A percentile compares a stretch with the other conserved stretches of the same genome.
phyloP scores from a whole-genome alignment of 306 rosid species.

The Clitoria ternatea region DNA sequence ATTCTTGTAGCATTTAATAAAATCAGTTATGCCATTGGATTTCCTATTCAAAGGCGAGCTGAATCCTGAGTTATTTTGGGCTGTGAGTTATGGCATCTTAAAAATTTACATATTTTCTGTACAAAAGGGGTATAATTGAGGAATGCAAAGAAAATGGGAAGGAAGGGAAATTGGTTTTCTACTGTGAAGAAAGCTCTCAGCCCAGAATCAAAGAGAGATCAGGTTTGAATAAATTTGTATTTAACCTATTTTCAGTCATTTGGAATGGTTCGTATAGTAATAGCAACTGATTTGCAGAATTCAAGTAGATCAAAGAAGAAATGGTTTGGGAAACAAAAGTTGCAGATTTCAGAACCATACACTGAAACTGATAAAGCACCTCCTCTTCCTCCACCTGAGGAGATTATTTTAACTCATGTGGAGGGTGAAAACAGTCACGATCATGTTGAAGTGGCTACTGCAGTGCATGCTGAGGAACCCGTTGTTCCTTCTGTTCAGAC shows the following conservation, averaged over 20 bases:
- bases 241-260: not conserved
- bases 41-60: not conserved
- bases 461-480: constrained; percentile 30
- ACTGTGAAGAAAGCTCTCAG: constrained; percentile 92
- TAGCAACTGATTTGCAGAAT: constrained; percentile 36
- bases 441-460: constrained; percentile 31
- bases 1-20: not conserved
- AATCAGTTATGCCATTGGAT: not conserved
- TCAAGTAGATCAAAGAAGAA: constrained; percentile 75
- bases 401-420: constrained; percentile 39
- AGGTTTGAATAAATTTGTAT: constrained; percentile 44
- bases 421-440: constrained; percentile 47
- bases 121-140: constrained; percentile 41
- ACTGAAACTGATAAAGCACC: constrained; percentile 45
- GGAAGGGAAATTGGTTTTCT: constrained; percentile 95
- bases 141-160: constrained; percentile 82
- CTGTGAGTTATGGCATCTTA: constrained; percentile 16
- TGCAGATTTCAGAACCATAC: constrained; percentile 37
- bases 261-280: constrained; percentile 21
- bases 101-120: constrained; percentile 8
- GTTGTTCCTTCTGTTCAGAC: constrained; percentile 36
- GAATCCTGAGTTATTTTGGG: not conserved
- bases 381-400: constrained; percentile 57
- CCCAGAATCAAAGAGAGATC: constrained; percentile 74
- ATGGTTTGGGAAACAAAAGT: constrained; percentile 90